A percentile compares a stretch with the other conserved stretches of the same genome.
phyloP scores from a whole-genome alignment of 176 grass and related monocot species.

The Paspalum vaginatum region DNA sequence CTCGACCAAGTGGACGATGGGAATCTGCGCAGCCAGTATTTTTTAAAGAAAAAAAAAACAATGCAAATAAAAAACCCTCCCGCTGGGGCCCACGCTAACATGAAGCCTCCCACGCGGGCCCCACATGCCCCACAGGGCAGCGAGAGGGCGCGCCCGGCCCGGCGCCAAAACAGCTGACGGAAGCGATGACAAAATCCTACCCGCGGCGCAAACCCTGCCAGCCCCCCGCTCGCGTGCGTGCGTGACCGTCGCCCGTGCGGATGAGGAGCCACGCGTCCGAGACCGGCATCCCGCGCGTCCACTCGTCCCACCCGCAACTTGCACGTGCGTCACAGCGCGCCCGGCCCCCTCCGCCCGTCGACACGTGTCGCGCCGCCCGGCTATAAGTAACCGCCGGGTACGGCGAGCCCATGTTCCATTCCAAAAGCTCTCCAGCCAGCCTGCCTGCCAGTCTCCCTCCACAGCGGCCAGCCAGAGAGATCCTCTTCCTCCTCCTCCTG shows the following conservation, averaged over 20 bases:
- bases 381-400: not conserved
- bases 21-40: slow-evolving; percentile 3
- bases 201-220: too few relatives aligned
- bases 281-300: slow-evolving; percentile 39
- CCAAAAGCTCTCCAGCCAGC: not conserved
- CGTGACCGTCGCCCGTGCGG: too few relatives aligned
- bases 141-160: not conserved
- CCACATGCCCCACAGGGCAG: not conserved
- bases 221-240: too few relatives aligned
- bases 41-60: not conserved
- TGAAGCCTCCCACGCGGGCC: not conserved
- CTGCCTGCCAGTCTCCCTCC: not conserved
- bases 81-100: not conserved
- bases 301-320: not conserved
- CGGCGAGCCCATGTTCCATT: slow-evolving; percentile 36
- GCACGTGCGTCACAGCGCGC: slow-evolving; percentile 45
- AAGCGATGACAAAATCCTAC: slow-evolving; percentile 56
- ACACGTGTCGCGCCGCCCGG: fast-evolving
- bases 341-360: too few relatives aligned
- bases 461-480: not conserved
- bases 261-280: too few relatives aligned
- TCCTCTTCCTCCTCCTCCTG: too few relatives aligned
- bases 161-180: slow-evolving; percentile 57
- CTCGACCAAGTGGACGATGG: slow-evolving; percentile 22
- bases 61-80: not conserved